Evolutionary conservation across 441 rosid genomes (phyloP).

Genomic region (Lepidium campestre): DNA sequence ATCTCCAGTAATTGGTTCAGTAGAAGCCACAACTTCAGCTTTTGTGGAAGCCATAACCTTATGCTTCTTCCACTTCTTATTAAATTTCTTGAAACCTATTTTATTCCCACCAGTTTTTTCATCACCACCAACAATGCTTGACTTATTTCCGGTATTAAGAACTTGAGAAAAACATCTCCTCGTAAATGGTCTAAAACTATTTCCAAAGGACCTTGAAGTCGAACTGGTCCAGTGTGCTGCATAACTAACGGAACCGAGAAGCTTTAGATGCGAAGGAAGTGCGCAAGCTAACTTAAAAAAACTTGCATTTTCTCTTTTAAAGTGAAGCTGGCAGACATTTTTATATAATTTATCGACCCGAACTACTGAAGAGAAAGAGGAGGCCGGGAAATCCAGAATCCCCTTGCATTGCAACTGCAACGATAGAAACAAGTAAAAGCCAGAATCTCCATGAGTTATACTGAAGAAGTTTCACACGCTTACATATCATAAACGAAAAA

Average conservation of each 20-base stretch:
- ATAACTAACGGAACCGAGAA: constrained; percentile 19
- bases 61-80: constrained; percentile 35
- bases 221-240: constrained; percentile 14
- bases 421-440: neutral
- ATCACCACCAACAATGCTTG: constrained; percentile 20
- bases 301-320: constrained; percentile 23
- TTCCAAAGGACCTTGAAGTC: constrained; percentile 22
- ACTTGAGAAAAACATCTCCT: constrained; percentile 43
- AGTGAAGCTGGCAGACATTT: constrained; percentile 32
- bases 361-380: constrained; percentile 24
- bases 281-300: constrained; percentile 18
- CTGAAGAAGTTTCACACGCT: neutral
- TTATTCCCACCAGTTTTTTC: constrained; percentile 18
- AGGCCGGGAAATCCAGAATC: constrained; percentile 27
- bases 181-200: constrained; percentile 17
- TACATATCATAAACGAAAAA: neutral
- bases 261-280: constrained; percentile 21
- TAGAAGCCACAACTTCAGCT: constrained; percentile 24
- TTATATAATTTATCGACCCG: constrained; percentile 15
- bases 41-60: constrained; percentile 35
- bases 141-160: constrained; percentile 20
- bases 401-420: constrained; percentile 46
- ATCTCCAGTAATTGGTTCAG: constrained; percentile 29
- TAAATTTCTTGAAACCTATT: constrained; percentile 24
- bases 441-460: constrained; percentile 2